Evolutionary conservation across 176 grass and related monocot species (phyloP), one percentile per base, ranked within the genome.

Genomic region (Calamus simplicifolius): DNA sequence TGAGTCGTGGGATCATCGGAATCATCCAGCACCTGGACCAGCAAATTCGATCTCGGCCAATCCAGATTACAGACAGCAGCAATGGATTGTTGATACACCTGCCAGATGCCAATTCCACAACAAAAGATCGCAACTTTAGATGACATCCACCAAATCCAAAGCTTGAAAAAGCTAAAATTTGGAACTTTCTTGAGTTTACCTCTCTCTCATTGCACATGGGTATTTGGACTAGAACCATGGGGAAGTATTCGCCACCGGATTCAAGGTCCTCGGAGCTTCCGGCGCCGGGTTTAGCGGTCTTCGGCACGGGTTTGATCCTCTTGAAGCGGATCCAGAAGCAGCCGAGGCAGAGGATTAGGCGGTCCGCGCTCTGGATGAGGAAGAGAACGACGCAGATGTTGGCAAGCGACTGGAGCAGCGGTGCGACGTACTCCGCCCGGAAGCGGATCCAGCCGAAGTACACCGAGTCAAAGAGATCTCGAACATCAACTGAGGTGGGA

Each of bases 191-290:
- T 13, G 12, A 43, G 62, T 61, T 67, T 19, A 82, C 79, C 79
- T 82, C 79, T 72, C 62, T 82, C 75, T 82, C 79, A 35, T 82
- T 82, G 73, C 79, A 82, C 79, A 82, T 82, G n/a, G 79, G 79
- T 64, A 82, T 82, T 57, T 82, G 79, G 35, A 82, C 56, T 49
- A 82, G 61, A 18, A 82, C 79, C 79, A 77, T 77, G 25, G 79
- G 79, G 60, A 72, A 82, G 30, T 76, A 26, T 43, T 67, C 73
- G 17, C 60, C 55, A 3, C 65, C 71, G 4, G 56, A 50, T 69
- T 82, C 79, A 0, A 52, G 73, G 61, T 82, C 79, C 5, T 67
- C 62, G 23, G 62, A 50, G 17, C 31, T 56, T 18, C 19, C 27
- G 49, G 52, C 48, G 48, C 14, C 23, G 15, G 16, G 25, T 58